Evolutionary conservation across 768 basidiomycete species (phyloP).

Genomic region (Suillus lakei): DNA sequence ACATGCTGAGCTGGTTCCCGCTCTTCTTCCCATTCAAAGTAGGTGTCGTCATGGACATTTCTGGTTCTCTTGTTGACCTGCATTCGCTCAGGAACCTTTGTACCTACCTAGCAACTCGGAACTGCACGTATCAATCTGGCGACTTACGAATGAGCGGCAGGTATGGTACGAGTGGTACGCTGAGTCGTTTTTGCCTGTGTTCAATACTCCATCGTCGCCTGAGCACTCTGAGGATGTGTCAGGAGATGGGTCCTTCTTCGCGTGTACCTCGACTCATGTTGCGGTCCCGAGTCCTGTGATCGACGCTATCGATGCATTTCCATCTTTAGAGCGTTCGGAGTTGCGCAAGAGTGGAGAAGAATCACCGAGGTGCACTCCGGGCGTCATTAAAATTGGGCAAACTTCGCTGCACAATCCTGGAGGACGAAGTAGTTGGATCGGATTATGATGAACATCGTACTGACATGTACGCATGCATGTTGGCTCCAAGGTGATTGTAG

Average conservation of each 20-base stretch:
- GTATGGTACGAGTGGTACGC: conserved; percentile 99
- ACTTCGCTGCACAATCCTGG: conserved; percentile 90
- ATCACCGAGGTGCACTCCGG: conserved; percentile 33
- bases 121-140: conserved; percentile 92
- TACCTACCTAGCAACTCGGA: conserved; percentile 94
- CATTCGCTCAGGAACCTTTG: conserved; percentile 73
- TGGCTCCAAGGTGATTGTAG: neutral
- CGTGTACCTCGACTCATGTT: conserved; percentile 32
- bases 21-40: conserved; percentile 95
- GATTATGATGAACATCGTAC: conserved; percentile 51
- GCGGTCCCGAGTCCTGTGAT: conserved; percentile 70
- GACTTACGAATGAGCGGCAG: conserved; percentile 83
- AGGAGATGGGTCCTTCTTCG: conserved; percentile 25
- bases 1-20: conserved; percentile 99
- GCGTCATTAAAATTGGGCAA: conserved; percentile 89
- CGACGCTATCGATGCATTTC: conserved; percentile 61
- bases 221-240: conserved; percentile 23
- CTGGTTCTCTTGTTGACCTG: neutral
- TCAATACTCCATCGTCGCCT: conserved; percentile 34
- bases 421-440: conserved; percentile 93
- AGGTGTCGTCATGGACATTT: conserved; percentile 27
- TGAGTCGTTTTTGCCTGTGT: conserved; percentile 83
- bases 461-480: neutral
- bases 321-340: conserved; percentile 21
- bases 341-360: conserved; percentile 14